Base-by-base conservation (phyloP, 2,329 filamentous ascomycete species). In the Knoxdaviesia proteae region DNA sequence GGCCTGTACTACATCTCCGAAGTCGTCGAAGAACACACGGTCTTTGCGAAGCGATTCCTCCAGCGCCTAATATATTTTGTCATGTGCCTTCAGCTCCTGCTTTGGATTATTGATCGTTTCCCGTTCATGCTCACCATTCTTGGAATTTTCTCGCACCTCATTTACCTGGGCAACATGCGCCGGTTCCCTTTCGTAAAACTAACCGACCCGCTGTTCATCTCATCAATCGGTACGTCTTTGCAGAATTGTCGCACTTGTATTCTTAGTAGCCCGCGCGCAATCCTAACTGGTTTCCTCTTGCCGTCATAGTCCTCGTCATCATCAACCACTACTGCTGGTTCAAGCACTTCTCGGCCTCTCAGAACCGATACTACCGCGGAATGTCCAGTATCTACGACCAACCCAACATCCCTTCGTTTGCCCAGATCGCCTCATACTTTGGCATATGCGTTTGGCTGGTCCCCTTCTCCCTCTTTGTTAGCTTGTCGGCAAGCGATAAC, bases 1-100 rank as follows among this genome's bases (percentile, higher is more conserved):
- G 90, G 90, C 35, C 76, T 98, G 31, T 98, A 98, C 65, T 98
- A 98, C 59, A 79, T 98, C 43, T 94, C 88, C 30, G 90, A 98
- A 60, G 77, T 96, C 9, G 90, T 98, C 47, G 90, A 98, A 62
- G 90, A 98, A 60, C 88, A 98, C 57, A 94, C 88, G 4, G 88
- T 96, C 7, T 62, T 93, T 48, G 82, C 87, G 8, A 93, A 93
- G 57, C 83, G 80, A 45, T 65, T 94, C n/a, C 68, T 98, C 42
- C 80, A 73, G 34, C 77, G 75, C 37, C 67, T 96, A 44, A 94
- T 96, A 53, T 94, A 94, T 63, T 65, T 63, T 47, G 75, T 94
- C 49, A 79, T 94, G 47, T 70, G 53, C 32, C 57, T 86, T 6
- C 88, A 94, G 57, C 47, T 76, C 7, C 61, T 88, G 4, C 75